phyloP scores from a whole-genome alignment of 2,329 filamentous ascomycete genomes.

The Dothistroma septosporum region DNA sequence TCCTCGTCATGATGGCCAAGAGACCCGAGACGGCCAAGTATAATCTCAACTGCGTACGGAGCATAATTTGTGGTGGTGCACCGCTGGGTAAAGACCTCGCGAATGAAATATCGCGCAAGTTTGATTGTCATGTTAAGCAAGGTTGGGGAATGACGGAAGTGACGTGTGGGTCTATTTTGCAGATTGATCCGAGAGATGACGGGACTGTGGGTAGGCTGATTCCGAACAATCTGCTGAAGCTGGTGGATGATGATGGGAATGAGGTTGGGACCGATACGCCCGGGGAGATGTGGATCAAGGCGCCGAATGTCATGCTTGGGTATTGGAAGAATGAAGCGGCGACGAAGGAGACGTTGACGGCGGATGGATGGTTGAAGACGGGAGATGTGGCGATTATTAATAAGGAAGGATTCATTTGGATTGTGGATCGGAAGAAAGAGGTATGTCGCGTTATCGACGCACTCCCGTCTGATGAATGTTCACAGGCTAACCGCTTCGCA shows the following conservation, averaged over 20 bases:
- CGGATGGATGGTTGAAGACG: slow-evolving; percentile 39
- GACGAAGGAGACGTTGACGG: slow-evolving; percentile 36
- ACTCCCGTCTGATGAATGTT: neutral
- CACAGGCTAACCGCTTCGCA: slow-evolving; percentile 19
- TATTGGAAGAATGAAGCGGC: slow-evolving; percentile 42
- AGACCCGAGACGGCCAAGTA: slow-evolving; percentile 41
- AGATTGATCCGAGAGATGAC: slow-evolving; percentile 32
- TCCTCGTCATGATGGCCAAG: slow-evolving; percentile 45
- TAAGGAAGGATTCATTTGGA: slow-evolving; percentile 34
- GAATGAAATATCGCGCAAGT: slow-evolving; percentile 37
- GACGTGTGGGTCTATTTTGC: slow-evolving; percentile 39
- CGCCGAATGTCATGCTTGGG: slow-evolving; percentile 40
- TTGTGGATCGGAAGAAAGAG: slow-evolving; percentile 37
- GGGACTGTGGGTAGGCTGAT: slow-evolving; percentile 40
- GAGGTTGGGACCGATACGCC: slow-evolving; percentile 38
- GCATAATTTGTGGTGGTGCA: slow-evolving; percentile 42
- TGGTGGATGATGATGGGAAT: slow-evolving; percentile 41
- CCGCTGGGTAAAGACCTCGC: slow-evolving; percentile 42
- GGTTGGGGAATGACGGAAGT: slow-evolving; percentile 43
- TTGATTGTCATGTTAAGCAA: slow-evolving; percentile 37
- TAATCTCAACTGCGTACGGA: slow-evolving; percentile 38
- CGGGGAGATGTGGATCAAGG: slow-evolving; percentile 40
- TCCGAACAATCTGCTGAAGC: slow-evolving; percentile 38
- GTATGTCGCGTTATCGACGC: slow-evolving; percentile 3
- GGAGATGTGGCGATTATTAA: slow-evolving; percentile 35